A percentile compares a stretch with the other conserved stretches of the same genome.
Conservation (phyloP, 805 yeast species). For the Candida sonorensis region DNA sequence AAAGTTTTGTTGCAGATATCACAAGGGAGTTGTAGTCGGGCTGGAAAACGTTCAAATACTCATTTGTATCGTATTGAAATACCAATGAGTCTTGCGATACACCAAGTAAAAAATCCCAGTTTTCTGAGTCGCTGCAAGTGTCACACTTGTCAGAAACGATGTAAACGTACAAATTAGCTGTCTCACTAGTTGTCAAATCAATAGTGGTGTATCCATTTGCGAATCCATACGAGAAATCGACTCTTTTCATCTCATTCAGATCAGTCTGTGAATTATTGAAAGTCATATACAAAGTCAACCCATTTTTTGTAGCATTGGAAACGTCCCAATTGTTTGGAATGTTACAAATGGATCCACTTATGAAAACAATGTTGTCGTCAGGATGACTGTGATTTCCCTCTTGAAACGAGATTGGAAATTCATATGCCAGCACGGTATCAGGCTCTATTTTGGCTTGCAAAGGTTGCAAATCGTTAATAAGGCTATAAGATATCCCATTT, state of each 20-base stretch:
- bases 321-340: constrained; percentile 21
- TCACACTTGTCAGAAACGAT: constrained; percentile 19
- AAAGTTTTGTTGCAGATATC: constrained; percentile 25
- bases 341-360: constrained; percentile 45
- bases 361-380: constrained; percentile 40
- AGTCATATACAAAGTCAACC: constrained; percentile 21
- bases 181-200: no score
- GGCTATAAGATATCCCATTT: no score
- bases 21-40: constrained; percentile 63
- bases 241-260: constrained; percentile 6
- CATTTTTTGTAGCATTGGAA: constrained; percentile 9
- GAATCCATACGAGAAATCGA: constrained; percentile 20
- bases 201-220: no score
- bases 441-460: constrained; percentile 7
- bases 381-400: no score
- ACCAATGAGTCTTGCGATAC: constrained; percentile 54
- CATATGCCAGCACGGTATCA: constrained; percentile 6
- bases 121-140: constrained; percentile 11
- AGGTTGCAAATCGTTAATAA: constrained; percentile 8
- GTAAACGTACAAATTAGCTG: constrained; percentile 17
- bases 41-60: constrained; percentile 55
- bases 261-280: no score
- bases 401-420: no score
- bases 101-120: constrained; percentile 61
- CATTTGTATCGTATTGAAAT: constrained; percentile 59